Base-by-base conservation (phyloP, 208 protist species). In the Wallacemonas collosoma region DNA sequence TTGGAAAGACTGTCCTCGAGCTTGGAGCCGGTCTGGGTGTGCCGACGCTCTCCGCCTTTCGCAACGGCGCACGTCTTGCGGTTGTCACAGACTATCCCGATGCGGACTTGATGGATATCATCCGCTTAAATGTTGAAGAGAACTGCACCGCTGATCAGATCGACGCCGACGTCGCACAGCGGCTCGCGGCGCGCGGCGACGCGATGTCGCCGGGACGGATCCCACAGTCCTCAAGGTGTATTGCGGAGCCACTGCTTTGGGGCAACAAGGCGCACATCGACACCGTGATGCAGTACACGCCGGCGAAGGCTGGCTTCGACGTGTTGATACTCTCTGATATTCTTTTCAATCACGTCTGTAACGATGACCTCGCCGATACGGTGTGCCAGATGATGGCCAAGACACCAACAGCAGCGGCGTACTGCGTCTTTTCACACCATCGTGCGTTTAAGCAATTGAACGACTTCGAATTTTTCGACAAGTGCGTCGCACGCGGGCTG, bases 381-480 rank as follows among this genome's bases (percentile, higher is more conserved):
- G 71, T 97, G 36, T 82, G 72, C 9, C 70, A 54, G 38, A 60
- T 86, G 55, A 77, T 94, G 53, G 41, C 50, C 7, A 41, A 58
- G 5, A 83, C 72, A 50, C 61, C 58, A 4, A 69, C 61, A 44
- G 85, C 91, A 17, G 87, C 86, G 12, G 91, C 81, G 40, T 96
- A 96, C 81, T 96, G 91, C 70, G 91, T 93, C 62, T 96, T 96
- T 73, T 96, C 91, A 3, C 91, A 96, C 76, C 91, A 96, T 69
- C 91, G 91, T 61, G 88, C 91, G 3, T 79, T 85, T 61, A 96
- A 93, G 77, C 84, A 94, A 70, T 71, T 91, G 45, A 78, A 96
- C 51, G 91, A 96, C 77, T 76, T 88, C 50, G 76, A 91, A 71
- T 96, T 96, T 62, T 96, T 96, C 75, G 91, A 96, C 77, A 91